Evolutionary conservation across 2,329 filamentous ascomycete genomes (phyloP).

Genomic region (Plenodomus biglobosus): DNA sequence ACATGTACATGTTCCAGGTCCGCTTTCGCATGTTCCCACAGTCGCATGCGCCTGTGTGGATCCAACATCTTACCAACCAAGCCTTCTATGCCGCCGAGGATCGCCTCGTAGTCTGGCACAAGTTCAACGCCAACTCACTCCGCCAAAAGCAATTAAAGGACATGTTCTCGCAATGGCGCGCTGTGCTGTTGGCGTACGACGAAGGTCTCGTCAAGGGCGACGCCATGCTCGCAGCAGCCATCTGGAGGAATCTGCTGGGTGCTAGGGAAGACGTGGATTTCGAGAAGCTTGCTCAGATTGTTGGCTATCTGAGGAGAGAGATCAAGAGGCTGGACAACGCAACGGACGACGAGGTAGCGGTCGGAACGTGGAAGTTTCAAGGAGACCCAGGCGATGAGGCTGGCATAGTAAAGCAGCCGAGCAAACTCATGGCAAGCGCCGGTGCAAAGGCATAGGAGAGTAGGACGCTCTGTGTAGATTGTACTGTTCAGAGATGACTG

Average conservation of each 20-base stretch:
- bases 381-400: conserved; percentile 48
- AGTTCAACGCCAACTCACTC: conserved; percentile 57
- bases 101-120: conserved; percentile 79
- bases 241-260: conserved; percentile 95
- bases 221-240: conserved; percentile 73
- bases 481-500: not conserved
- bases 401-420: conserved; percentile 25
- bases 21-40: conserved; percentile 77
- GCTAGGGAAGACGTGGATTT: conserved; percentile 65
- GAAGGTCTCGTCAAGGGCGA: conserved; percentile 78
- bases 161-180: conserved; percentile 90
- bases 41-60: conserved; percentile 71
- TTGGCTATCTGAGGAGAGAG: conserved; percentile 63
- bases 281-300: conserved; percentile 61
- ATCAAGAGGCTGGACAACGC: conserved; percentile 57
- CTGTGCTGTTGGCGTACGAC: conserved; percentile 79
- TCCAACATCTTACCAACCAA: conserved; percentile 89
- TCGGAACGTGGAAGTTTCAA: conserved; percentile 53
- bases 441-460: not conserved
- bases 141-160: conserved; percentile 74
- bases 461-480: not conserved
- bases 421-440: conserved; percentile 23
- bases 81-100: conserved; percentile 90
- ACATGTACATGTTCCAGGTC: conserved; percentile 88
- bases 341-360: conserved; percentile 55